Base-by-base conservation (phyloP, 2,329 filamentous ascomycete species). In the Xylariaceae sp. region DNA sequence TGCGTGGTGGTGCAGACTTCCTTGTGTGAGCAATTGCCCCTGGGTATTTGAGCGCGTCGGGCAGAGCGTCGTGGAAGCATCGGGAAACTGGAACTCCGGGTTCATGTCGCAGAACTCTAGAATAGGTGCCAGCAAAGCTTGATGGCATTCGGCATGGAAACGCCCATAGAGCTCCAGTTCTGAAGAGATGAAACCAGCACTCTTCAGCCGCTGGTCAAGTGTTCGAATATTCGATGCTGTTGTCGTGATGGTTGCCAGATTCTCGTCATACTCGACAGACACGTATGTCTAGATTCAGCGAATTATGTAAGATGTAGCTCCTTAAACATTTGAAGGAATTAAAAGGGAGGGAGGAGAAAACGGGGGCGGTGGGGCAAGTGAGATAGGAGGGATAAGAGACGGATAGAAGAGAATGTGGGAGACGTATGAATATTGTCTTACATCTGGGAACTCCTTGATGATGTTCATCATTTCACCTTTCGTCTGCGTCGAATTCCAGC, bases 171-270 rank as follows among this genome's bases (percentile, higher is more conserved):
- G 57, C 5, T 62, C 69, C 8, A 75, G 64, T 48, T 73, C 68
- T 2, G 60, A 50, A 2, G 65, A 65, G 9, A 55, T 69, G 36
- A 74, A 52, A 14, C 71, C 70, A 6, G 62, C 61, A 2, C 46
- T 52, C 9, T 66, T 64, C 6, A 77, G 63, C 39, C 65, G 53
- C 14, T 64, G 31, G 29, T 59, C 50, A 6, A 74, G 61, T n/a
- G 7, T 6, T 65, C 24, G 0, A 66, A 49, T 2, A 67, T 69
- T 5, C 9, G 31, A 44, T 17, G 40, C 46, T 71, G 37, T 28
- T 3, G 52, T 49, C 9, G 52, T 78, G 17, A 78, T 45, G 0
- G 75, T 77, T 5, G 71, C 72, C 4, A 75, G 62, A 3, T 69
- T 64, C 31, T 75, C 69, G 56, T 78, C 76, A 39, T 69, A 62